Evolutionary conservation across 176 grass and related monocot species (phyloP).

Genomic region (Ensete ventricosum): DNA sequence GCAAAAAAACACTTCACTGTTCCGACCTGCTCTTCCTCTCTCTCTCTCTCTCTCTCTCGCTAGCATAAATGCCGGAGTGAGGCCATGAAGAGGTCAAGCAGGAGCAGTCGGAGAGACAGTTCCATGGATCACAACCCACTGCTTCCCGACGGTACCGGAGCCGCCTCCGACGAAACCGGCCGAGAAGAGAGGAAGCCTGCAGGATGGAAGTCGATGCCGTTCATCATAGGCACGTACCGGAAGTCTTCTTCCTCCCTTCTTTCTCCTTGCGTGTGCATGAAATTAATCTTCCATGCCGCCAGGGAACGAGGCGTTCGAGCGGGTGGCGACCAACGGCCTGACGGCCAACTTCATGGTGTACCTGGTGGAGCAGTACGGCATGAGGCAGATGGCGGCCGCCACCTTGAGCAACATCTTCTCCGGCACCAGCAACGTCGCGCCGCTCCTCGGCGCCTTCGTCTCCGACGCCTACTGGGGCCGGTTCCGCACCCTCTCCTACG

Average conservation of each 20-base stretch:
- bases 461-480: slow-evolving; percentile 37
- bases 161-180: too few species aligned
- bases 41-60: too few species aligned
- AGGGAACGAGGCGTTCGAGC: slow-evolving; percentile 34
- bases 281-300: neutral
- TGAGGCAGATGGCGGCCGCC: slow-evolving; percentile 22
- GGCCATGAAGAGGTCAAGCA: too few species aligned
- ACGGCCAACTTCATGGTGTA: slow-evolving; percentile 33
- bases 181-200: slow-evolving; percentile 7
- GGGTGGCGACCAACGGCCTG: slow-evolving; percentile 27
- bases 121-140: too few species aligned
- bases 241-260: neutral
- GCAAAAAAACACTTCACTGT: too few species aligned
- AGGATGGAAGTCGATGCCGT: slow-evolving; percentile 38
- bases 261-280: neutral
- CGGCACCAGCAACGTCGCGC: slow-evolving; percentile 26
- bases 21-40: too few species aligned
- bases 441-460: slow-evolving; percentile 32
- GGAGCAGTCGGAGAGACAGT: too few species aligned
- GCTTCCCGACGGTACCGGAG: too few species aligned
- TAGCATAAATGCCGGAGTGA: too few species aligned
- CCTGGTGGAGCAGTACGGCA: slow-evolving; percentile 33
- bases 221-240: slow-evolving; percentile 27
- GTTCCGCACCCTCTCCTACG: slow-evolving; percentile 26
- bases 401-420: slow-evolving; percentile 33